These are phyloP conservation scores for Tulasnella sp. DNA, from an alignment of 768 basidiomycete genomes.

Conservation along the genomic window DNA sequence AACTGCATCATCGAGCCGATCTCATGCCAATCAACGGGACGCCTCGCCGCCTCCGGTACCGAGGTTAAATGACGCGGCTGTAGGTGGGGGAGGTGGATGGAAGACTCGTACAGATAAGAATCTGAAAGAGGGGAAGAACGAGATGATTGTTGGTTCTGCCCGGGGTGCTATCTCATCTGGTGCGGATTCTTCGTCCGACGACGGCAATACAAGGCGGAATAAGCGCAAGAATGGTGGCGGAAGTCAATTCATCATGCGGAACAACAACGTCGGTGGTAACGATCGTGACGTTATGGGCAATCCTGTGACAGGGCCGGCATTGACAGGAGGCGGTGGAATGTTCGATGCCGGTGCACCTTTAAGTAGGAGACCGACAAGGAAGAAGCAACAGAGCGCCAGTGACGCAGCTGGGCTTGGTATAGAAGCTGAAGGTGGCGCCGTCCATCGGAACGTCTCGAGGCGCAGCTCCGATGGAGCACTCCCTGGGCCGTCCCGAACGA, in stretches of 20 bases:
- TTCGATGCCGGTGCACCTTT: background rate
- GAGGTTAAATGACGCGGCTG: background rate
- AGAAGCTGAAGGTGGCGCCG: background rate
- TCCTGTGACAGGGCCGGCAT: background rate
- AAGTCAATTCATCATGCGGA: background rate
- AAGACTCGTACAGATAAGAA: slow-evolving; percentile 32
- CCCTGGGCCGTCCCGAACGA: background rate
- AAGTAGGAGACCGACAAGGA: background rate
- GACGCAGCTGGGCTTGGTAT: background rate
- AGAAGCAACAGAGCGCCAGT: background rate
- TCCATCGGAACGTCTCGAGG: background rate
- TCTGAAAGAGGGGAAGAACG: slow-evolving; percentile 23
- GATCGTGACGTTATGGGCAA: background rate
- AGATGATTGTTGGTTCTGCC: slow-evolving; percentile 16
- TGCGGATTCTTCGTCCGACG: slow-evolving; percentile 14
- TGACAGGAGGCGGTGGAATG: no score
- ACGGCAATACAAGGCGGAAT: background rate
- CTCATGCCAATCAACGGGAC: background rate
- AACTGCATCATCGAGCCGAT: background rate
- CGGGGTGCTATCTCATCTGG: background rate
- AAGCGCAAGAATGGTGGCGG: background rate
- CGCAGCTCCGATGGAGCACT: slow-evolving; percentile 10
- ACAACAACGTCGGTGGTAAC: slow-evolving; percentile 3
- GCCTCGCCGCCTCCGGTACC: slow-evolving; percentile 1
- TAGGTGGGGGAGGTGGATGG: slow-evolving; percentile 24